Conservation (phyloP, 1,284 basidiomycete species). For the Vanrija humicola region DNA sequence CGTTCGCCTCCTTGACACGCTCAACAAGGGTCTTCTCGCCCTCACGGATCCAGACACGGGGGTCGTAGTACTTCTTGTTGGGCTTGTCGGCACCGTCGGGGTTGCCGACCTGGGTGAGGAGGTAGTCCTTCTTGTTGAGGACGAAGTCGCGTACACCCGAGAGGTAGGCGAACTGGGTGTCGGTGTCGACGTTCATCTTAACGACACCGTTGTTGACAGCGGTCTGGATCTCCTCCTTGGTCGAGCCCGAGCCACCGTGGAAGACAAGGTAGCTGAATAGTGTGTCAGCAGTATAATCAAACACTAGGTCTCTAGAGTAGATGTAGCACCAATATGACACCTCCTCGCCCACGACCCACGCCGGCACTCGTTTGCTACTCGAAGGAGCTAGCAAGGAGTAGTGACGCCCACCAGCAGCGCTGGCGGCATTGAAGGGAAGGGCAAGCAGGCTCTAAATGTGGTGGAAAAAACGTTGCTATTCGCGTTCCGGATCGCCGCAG, state of each 20-base stretch:
- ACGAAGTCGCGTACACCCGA: slow-evolving; percentile 86
- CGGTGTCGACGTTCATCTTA: slow-evolving; percentile 96
- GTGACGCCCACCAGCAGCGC: slow-evolving; percentile 16
- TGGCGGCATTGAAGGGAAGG: slow-evolving; percentile 32
- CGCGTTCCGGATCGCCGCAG: slow-evolving; percentile 47
- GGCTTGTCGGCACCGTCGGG: slow-evolving; percentile 91
- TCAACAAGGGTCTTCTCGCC: slow-evolving; percentile 89
- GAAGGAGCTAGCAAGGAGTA: slow-evolving; percentile 27
- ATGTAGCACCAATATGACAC: slow-evolving; percentile 47
- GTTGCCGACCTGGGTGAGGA: slow-evolving; percentile 85
- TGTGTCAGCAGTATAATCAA: slow-evolving; percentile 9
- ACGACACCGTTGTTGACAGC: slow-evolving; percentile 91
- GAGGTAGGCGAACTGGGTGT: slow-evolving; percentile 69
- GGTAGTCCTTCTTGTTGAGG: slow-evolving; percentile 75
- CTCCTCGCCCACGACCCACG: slow-evolving; percentile 42
- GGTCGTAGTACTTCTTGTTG: slow-evolving; percentile 95
- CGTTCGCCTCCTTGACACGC: slow-evolving; percentile 88
- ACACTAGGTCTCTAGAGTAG: background rate
- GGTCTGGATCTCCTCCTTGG: slow-evolving; percentile 91
- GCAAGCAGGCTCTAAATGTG: slow-evolving; percentile 47
- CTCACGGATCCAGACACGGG: slow-evolving; percentile 96
- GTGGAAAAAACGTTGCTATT: slow-evolving; percentile 25
- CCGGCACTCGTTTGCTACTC: slow-evolving; percentile 23
- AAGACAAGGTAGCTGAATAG: slow-evolving; percentile 85
- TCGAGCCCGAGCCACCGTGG: slow-evolving; percentile 98